A percentile compares a stretch with the other conserved stretches of the same genome.
phyloP scores from a whole-genome alignment of 306 rosid genomes.

The Abrus pulchellus region DNA sequence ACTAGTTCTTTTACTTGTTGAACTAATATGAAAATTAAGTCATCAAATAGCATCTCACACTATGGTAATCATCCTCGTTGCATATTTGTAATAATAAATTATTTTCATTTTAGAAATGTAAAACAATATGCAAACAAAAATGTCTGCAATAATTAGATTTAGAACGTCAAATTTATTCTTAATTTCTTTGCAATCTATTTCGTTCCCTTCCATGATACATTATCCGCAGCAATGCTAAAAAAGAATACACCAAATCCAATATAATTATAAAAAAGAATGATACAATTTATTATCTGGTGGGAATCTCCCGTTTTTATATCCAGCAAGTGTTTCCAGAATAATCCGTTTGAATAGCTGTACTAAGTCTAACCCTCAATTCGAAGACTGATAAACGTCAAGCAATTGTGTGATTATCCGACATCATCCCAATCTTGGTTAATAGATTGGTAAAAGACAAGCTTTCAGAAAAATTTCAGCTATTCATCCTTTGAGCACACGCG shows the following conservation, averaged over 20 bases:
- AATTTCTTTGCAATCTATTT: conserved; percentile 24
- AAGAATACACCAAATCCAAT: conserved; percentile 50
- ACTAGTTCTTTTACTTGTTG: no score
- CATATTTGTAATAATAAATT: background rate
- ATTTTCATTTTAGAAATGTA: background rate
- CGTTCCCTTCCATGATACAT: conserved; percentile 45
- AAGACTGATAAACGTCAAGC: conserved; percentile 39
- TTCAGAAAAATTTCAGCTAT: conserved; percentile 41
- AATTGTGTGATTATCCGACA: conserved; percentile 32
- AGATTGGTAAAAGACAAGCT: conserved; percentile 26
- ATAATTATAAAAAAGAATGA: conserved; percentile 42
- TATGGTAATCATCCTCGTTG: background rate
- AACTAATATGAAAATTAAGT: background rate
- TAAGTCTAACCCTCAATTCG: conserved; percentile 47
- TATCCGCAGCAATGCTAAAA: conserved; percentile 43
- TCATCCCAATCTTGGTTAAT: conserved; percentile 44
- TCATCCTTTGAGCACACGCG: conserved; percentile 85
- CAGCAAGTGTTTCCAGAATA: conserved; percentile 29
- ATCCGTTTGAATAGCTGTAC: conserved; percentile 45
- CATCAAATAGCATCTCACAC: background rate
- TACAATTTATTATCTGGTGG: conserved; percentile 37
- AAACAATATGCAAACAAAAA: conserved; percentile 3
- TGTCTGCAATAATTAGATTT: conserved; percentile 2
- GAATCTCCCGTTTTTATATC: conserved; percentile 28
- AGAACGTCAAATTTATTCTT: conserved; percentile 26